Base-by-base conservation (phyloP, 2,329 filamentous ascomycete genomes). In the Fusarium sp. region DNA sequence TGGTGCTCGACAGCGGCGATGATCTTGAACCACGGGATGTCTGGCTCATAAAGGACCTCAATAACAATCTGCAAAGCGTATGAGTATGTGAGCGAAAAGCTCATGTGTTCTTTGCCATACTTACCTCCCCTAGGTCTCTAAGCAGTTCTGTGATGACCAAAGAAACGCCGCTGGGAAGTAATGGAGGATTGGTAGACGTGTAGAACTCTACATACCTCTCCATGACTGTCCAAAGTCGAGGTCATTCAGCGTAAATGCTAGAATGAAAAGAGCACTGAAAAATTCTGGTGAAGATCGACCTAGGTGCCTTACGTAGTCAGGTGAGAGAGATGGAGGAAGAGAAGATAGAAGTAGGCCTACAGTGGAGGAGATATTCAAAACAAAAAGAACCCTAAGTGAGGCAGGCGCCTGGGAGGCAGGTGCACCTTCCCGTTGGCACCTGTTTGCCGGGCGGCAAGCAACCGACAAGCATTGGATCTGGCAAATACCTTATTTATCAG, bases 41-140 rank as follows among this genome's bases (percentile, higher is more conserved):
- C 70, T 2, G 75, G 73, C 23, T 77, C 75, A 29, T 77, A 77
- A 4, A 77, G 63, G 6, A 77, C 63, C 42, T 77, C 76, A 1
- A 69, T 1, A 0, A 74, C 31, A 7, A 68, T 54, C 23, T 52
- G 29, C 9, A 10, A 8, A 9, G 4, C 48, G 58, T n/a, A 13
- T 3, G 5, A 8, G 4, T 15, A 25, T 44, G 17, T 64, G 8
- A 53, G 25, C 14, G 23, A 17, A 31, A 5, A 9, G 1, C 9
- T 8, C 8, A 3, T 9, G 17, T 15, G n/a, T 13, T n/a, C 3
- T 10, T 45, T 17, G n/a, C 11, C 4, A 15, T 17, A 19, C 66
- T 55, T 59, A 70, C 69, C 17, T 29, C 10, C 13, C 37, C 38
- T 6, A 66, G 36, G 6, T 33, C 39, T 4, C 53, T 49, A 21